These are phyloP conservation scores for Colletotrichum echinochloae DNA, from an alignment of 2,329 filamentous ascomycete genomes.

Conservation along the genomic window DNA sequence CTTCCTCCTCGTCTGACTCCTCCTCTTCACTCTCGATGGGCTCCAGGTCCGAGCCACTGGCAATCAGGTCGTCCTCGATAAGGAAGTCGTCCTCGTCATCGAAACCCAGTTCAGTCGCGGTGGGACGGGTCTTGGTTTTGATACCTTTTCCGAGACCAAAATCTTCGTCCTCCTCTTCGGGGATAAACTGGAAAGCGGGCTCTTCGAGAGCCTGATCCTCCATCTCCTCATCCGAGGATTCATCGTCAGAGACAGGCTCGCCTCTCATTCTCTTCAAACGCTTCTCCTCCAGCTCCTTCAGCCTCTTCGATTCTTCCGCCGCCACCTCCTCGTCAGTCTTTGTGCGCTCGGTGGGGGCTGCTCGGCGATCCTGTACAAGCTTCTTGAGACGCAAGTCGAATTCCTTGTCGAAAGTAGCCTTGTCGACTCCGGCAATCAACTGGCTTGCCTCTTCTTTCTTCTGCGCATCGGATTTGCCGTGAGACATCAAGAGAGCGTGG, in stretches of 20 bases:
- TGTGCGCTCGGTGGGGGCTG: conserved; percentile 86
- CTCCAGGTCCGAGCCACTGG: conserved; percentile 80
- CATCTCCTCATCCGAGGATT: conserved; percentile 58
- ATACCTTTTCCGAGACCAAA: conserved; percentile 73
- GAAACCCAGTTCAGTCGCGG: conserved; percentile 75
- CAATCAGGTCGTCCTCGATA: conserved; percentile 89
- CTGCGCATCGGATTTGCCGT: conserved; percentile 51
- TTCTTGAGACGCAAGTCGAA: conserved; percentile 89
- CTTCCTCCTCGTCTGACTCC: conserved; percentile 58
- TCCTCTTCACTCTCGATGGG: conserved; percentile 65
- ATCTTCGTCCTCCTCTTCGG: conserved; percentile 61
- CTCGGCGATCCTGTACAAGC: conserved; percentile 85
- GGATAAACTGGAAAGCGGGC: conserved; percentile 48
- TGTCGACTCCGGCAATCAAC: conserved; percentile 67
- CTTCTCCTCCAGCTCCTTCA: conserved; percentile 86
- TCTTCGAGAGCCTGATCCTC: conserved; percentile 49
- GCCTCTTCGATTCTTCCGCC: conserved; percentile 78
- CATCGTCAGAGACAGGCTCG: conserved; percentile 75
- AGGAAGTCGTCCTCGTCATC: conserved; percentile 96
- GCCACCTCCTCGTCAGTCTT: conserved; percentile 91
- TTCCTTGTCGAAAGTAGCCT: conserved; percentile 80
- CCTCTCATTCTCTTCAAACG: conserved; percentile 89
- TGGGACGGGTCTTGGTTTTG: conserved; percentile 62
- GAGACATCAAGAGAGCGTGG: conserved; percentile 74
- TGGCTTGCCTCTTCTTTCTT: conserved; percentile 43